Evolutionary conservation across 371 early-diverging fungal genomes (phyloP).

Genomic region (Mucor lusitanicus): DNA sequence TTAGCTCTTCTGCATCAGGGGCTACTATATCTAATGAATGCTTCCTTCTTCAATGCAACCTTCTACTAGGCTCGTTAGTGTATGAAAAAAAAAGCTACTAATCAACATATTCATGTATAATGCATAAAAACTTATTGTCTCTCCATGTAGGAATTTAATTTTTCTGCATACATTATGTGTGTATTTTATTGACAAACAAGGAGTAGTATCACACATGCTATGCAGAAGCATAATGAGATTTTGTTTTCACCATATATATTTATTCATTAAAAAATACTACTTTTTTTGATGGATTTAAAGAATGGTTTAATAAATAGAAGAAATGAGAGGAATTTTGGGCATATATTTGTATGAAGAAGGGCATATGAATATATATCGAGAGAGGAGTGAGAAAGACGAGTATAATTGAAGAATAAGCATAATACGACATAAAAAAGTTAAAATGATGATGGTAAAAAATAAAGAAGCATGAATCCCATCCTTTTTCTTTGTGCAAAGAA

Average conservation of each 20-base stretch:
- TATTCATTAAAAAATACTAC: conserved; percentile 1
- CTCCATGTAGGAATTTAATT: neutral
- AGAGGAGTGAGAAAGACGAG: neutral
- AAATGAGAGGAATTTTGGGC: neutral
- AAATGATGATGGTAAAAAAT: neutral
- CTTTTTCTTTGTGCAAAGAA: neutral
- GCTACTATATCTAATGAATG: neutral
- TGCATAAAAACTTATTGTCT: neutral
- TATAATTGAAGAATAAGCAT: neutral
- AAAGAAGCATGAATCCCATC: neutral
- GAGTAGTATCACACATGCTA: neutral
- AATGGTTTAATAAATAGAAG: neutral
- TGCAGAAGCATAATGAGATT: neutral
- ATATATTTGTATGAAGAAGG: neutral
- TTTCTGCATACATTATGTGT: neutral
- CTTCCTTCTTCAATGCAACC: neutral
- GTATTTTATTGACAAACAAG: neutral
- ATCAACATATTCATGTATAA: neutral
- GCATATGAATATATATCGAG: neutral
- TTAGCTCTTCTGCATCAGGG: neutral
- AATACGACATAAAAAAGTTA: neutral
- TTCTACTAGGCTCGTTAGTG: neutral
- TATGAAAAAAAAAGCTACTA: neutral
- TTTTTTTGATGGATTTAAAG: neutral
- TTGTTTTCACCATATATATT: neutral